Conservation (phyloP, 163 green algal species). For the Chloromonas sp. region DNA sequence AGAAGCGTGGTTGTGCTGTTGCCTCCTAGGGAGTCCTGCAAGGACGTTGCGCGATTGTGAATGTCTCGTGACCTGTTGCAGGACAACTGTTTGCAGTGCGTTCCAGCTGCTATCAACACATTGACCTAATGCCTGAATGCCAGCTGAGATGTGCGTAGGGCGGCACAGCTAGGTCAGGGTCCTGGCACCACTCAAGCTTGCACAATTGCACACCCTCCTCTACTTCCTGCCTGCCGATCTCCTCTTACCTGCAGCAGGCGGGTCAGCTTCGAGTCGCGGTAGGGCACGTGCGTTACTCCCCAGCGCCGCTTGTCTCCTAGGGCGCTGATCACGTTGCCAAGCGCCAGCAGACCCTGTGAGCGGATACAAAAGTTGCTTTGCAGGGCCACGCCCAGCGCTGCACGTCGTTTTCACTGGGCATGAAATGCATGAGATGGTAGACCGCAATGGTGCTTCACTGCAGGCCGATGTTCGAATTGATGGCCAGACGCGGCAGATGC, state of each 20-base stretch:
- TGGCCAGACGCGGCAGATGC: no score
- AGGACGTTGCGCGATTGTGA: neutral
- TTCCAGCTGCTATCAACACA: no score
- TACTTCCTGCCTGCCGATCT: no score
- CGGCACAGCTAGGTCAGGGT: no score
- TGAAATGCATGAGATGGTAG: no score
- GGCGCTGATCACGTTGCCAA: conserved; percentile 93
- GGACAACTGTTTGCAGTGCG: neutral
- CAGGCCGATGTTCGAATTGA: no score
- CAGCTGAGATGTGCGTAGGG: no score
- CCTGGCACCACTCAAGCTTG: no score
- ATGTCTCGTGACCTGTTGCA: neutral
- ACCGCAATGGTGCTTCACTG: no score
- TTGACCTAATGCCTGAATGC: no score
- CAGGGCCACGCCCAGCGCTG: neutral
- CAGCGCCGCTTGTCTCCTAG: conserved; percentile 54
- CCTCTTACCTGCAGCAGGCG: conserved; percentile 63
- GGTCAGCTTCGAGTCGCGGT: conserved; percentile 80
- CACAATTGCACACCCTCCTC: no score
- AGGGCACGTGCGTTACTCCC: conserved; percentile 44
- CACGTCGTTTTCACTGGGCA: neutral
- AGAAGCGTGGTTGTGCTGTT: conserved; percentile 70
- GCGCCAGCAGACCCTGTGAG: conserved; percentile 53
- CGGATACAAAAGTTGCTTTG: neutral
- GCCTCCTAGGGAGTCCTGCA: conserved; percentile 71